phyloP scores from a whole-genome alignment of 768 basidiomycete genomes.

The Pleurotus djamor region DNA sequence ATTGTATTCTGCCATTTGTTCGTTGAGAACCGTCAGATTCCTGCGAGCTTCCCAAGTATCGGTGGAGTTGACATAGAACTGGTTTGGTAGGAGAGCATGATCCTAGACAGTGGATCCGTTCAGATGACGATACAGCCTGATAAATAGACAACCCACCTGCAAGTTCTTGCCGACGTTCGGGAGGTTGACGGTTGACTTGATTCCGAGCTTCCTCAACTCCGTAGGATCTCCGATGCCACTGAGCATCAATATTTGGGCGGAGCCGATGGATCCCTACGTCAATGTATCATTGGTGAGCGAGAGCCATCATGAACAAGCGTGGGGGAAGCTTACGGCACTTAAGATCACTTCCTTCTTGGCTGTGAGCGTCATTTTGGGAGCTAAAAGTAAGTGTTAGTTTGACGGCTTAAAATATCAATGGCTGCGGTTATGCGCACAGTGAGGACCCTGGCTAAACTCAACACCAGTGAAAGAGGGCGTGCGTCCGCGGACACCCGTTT shows the following conservation, averaged over 20 bases:
- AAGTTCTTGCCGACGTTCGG: neutral
- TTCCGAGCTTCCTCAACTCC: neutral
- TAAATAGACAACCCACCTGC: neutral
- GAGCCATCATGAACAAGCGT: neutral
- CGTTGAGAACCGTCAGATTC: constrained; percentile 10
- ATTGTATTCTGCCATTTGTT: constrained; percentile 17
- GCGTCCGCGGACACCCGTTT: neutral
- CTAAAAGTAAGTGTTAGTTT: neutral
- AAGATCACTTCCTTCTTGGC: neutral
- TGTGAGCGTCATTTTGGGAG: neutral
- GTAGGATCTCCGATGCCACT: neutral
- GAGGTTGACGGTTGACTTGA: neutral
- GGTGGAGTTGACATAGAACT: constrained; percentile 19
- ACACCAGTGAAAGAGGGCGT: constrained; percentile 10
- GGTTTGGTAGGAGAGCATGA: neutral
- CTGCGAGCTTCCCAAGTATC: constrained; percentile 15
- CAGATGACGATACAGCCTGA: too few species aligned
- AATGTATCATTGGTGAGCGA: too few species aligned
- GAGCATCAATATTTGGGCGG: neutral
- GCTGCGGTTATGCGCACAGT: neutral
- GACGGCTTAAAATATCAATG: too few species aligned
- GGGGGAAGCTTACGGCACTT: neutral
- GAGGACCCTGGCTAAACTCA: constrained; percentile 17
- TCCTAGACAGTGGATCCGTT: too few species aligned
- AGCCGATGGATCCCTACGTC: neutral